Evolutionary conservation across 805 yeast species (phyloP), one percentile per base, ranked within the genome.

Genomic region (Blastobotrys attinorum): DNA sequence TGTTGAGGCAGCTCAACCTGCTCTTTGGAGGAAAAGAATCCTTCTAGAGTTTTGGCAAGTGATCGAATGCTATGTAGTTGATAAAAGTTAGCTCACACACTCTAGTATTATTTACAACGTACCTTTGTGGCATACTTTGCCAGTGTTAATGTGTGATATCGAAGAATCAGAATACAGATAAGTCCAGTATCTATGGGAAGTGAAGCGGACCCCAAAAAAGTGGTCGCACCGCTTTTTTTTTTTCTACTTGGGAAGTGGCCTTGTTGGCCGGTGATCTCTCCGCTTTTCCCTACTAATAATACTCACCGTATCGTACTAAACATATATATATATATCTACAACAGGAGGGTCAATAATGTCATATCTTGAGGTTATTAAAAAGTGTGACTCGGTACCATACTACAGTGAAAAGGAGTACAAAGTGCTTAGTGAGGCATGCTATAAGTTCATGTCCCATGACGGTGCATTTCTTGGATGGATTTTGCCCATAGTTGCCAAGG

Each of bases 381-480:
- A 42, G 15, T 41, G 44, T 20, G 54, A 50, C 31, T 44, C 49
- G 2, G 47, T 42, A 0, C 49, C 49, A 3, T 47, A 50, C 23
- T 31, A 39, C 16, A 40, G 40, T 6, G 39, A 35, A 4, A 17
- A 29, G 17, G 47, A 20, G 1, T 42, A 42, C 31, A 23, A 37
- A 7, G 23, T 18, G 2, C 29, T 39, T 6, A 27, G 18, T 11
- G 34, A 38, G 2, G 37, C 37, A 15, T 46, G 47, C 22, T 60
- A 54, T 41, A 40, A 21, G 15, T 60, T 61, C 40, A 31, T 36
- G 18, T 44, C 61, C 13, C 61, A 58, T 25, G 60, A 60, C 31
- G 51, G 48, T 4, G 50, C 45, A 1, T 31, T 40, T 7, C 40
- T 61, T 21, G 65, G 65, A 11, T 43, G 42, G 16, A 44, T 62